Conservation (phyloP, 179 eudicot genomes). For the Silene coronaria region DNA sequence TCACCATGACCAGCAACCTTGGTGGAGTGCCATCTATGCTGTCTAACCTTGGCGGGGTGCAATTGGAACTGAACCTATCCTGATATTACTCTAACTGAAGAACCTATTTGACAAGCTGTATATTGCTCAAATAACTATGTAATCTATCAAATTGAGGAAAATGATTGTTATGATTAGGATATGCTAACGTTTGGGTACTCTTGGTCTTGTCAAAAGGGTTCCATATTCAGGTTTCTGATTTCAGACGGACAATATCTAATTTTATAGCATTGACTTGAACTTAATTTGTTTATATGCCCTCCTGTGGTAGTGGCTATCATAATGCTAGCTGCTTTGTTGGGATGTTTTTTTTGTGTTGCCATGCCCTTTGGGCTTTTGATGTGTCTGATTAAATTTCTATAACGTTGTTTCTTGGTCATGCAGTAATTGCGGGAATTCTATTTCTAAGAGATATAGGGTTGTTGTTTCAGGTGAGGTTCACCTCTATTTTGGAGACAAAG, state of each 20-base stretch:
- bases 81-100: not conserved
- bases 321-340: not conserved
- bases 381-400: not conserved
- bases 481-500: not conserved
- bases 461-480: slow-evolving; percentile 43
- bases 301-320: not conserved
- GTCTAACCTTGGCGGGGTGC: too few relatives aligned
- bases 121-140: not conserved
- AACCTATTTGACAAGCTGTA: not conserved
- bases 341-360: not conserved
- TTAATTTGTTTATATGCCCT: not conserved
- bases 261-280: not conserved
- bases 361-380: not conserved
- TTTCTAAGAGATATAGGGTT: slow-evolving; percentile 50
- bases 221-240: not conserved
- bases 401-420: slow-evolving; percentile 21
- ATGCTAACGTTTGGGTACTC: not conserved
- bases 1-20: not conserved
- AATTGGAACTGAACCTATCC: not conserved
- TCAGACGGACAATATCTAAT: not conserved
- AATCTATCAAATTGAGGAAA: not conserved
- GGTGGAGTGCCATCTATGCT: not conserved
- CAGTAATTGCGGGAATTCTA: slow-evolving; percentile 69
- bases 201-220: slow-evolving; percentile 1
- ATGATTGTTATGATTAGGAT: not conserved